These are phyloP conservation scores for Closterium sp. DNA, from an alignment of 139 green algal genomes.

Conservation along the genomic window DNA sequence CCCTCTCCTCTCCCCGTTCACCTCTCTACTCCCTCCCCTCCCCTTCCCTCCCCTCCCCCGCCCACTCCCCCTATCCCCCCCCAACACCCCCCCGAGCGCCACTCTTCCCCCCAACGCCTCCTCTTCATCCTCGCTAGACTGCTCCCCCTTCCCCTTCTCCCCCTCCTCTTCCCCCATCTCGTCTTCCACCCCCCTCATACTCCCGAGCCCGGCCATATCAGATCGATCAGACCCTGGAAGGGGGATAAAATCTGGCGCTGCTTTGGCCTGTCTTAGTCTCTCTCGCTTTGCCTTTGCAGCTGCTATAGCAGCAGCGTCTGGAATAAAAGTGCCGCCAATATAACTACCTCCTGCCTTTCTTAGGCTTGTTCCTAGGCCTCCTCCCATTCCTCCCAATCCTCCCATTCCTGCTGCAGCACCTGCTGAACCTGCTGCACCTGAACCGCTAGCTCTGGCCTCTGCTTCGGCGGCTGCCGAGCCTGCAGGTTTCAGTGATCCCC, in stretches of 20 bases:
- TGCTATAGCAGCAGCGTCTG: conserved; percentile 28
- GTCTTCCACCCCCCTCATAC: conserved; percentile 29
- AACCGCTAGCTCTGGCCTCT: not conserved
- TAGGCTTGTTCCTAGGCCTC: not conserved
- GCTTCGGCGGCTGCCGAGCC: not conserved
- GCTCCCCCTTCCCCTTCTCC: not conserved
- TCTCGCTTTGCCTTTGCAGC: conserved; percentile 46
- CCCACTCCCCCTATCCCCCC: not conserved
- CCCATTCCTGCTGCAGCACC: not conserved
- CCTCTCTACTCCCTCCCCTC: not conserved
- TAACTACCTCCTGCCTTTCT: not conserved
- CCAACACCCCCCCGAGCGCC: conserved; percentile 6
- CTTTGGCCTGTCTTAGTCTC: conserved; percentile 35
- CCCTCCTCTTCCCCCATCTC: conserved; percentile 29
- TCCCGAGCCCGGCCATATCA: conserved; percentile 2
- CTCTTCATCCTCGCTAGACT: conserved; percentile 34
- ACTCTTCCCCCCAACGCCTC: not conserved
- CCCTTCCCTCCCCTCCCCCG: not conserved
- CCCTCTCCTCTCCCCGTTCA: not conserved
- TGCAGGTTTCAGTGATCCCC: not conserved
- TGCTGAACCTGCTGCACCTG: not conserved
- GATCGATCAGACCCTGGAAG: not conserved
- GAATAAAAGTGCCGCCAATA: conserved; percentile 13
- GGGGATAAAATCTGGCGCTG: conserved; percentile 47
- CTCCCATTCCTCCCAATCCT: not conserved